Base-by-base conservation (phyloP, 768 basidiomycete genomes). In the Pleurotus sapidus region DNA sequence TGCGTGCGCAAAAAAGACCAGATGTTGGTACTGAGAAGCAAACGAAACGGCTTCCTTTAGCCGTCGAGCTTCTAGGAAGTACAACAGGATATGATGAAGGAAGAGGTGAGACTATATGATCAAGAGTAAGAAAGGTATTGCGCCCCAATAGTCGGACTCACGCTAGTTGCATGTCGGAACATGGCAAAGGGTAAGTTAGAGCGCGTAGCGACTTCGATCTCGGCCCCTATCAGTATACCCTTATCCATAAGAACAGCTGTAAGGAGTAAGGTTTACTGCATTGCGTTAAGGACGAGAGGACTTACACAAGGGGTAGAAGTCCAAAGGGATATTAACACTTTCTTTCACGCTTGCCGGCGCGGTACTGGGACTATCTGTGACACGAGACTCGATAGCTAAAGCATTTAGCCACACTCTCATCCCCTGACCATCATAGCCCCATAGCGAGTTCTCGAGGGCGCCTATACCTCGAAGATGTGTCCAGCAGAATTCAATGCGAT, bases 401-500 rank as follows among this genome's bases (percentile, higher is more conserved):
- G 96, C 96, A 68, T 98, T 95, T 23, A 99, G 76, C 97, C 97
- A 99, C 14, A 98, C 87, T 27, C 94, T 78, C 63, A 99, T 89
- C 8, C 85, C 85, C 59, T 84, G 80, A 2, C 95, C 96, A 61
- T 98, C 96, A 69, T 93, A 99, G 1, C 88, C 96, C 96, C 96
- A 99, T 18, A 99, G 76, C 5, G 95, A 98, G 72, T 99, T 99
- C 68, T 98, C 96, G 47, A 99, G 74, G 2, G 92, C 85, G 5
- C 89, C 91, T 40, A 99, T 93, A 1, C 96, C 96, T 39, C 90
- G 85, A 43, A 99, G 77, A 76, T 98, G 96, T 55, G 95, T 97
- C 96, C 96, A 99, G 71, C 95, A 99, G 67, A 97, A 95, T 67
- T 99, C 96, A 61, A 98, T 92, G n/a, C 88, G 84, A 60, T 97